Conservation (phyloP, 805 yeast species). For the Yamadazyma takamatsuzukensis region DNA sequence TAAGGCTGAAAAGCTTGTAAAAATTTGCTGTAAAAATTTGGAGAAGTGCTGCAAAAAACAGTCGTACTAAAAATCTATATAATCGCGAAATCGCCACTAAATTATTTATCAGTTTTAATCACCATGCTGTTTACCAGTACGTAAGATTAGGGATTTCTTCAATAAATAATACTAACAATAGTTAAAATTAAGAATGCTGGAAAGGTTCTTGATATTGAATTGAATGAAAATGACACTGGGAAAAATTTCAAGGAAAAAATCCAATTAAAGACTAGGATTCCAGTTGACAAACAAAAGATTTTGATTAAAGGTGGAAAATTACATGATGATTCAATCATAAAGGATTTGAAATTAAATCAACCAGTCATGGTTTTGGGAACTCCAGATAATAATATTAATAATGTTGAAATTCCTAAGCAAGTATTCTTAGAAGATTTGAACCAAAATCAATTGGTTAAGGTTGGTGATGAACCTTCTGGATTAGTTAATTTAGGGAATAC, state of each 20-base stretch:
- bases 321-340: slow-evolving; percentile 60
- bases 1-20: too few relatives aligned
- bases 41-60: too few relatives aligned
- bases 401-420: slow-evolving; percentile 49
- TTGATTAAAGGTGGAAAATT: slow-evolving; percentile 87
- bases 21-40: too few relatives aligned
- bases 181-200: slow-evolving; percentile 40
- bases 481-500: slow-evolving; percentile 71
- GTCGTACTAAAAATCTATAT: too few relatives aligned
- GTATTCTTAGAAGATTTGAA: slow-evolving; percentile 71
- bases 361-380: slow-evolving; percentile 91
- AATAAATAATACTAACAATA: slow-evolving; percentile 4
- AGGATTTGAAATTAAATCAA: slow-evolving; percentile 53
- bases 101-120: neutral
- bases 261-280: slow-evolving; percentile 71
- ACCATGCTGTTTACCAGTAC: slow-evolving; percentile 3
- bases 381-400: slow-evolving; percentile 61
- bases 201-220: slow-evolving; percentile 33
- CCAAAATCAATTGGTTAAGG: slow-evolving; percentile 36
- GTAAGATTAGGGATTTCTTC: slow-evolving; percentile 1
- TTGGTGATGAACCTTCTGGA: slow-evolving; percentile 56
- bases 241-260: slow-evolving; percentile 64
- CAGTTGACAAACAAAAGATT: slow-evolving; percentile 87
- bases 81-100: slow-evolving; percentile 1
- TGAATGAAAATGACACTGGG: slow-evolving; percentile 56